Percentiles rank a stretch among this genome's conserved stretches.
Evolutionary conservation across 768 basidiomycete species (phyloP).

Genomic region (Kwoniella bestiolae): DNA sequence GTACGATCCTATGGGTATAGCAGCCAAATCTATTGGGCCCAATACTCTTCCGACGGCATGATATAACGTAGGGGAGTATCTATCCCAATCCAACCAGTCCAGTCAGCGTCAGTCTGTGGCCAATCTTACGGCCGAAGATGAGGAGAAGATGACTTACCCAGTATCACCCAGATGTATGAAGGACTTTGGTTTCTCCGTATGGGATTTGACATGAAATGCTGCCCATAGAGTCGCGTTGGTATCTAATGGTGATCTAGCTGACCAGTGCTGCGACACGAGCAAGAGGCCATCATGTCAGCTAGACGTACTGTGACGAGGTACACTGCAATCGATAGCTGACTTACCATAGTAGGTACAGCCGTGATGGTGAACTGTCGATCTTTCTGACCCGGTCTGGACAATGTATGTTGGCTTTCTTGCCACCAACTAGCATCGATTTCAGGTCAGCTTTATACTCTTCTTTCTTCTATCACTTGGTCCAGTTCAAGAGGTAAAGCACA

Average conservation of each 20-base stretch:
- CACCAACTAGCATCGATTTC: constrained; percentile 49
- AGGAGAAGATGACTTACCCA: constrained; percentile 32
- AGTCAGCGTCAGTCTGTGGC: background rate
- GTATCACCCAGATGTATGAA: constrained; percentile 57
- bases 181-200: constrained; percentile 30
- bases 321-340: constrained; percentile 11
- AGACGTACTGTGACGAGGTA: background rate
- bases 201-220: constrained; percentile 49
- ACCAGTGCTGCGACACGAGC: constrained; percentile 43
- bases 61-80: constrained; percentile 53
- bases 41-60: constrained; percentile 51
- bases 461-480: too few species aligned
- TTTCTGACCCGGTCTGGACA: constrained; percentile 29
- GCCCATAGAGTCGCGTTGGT: constrained; percentile 57
- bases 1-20: constrained; percentile 57
- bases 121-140: too few species aligned
- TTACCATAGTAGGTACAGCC: constrained; percentile 50
- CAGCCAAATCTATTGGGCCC: constrained; percentile 50
- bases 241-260: constrained; percentile 51
- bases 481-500: too few species aligned
- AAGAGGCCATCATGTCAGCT: background rate
- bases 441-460: too few species aligned
- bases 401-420: constrained; percentile 41
- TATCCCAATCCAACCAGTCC: background rate
- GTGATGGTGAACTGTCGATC: constrained; percentile 45